Evolutionary conservation across 345 rosid species (phyloP), one percentile per base, ranked within the genome.

Genomic region (Diplotaxis tenuifolia): DNA sequence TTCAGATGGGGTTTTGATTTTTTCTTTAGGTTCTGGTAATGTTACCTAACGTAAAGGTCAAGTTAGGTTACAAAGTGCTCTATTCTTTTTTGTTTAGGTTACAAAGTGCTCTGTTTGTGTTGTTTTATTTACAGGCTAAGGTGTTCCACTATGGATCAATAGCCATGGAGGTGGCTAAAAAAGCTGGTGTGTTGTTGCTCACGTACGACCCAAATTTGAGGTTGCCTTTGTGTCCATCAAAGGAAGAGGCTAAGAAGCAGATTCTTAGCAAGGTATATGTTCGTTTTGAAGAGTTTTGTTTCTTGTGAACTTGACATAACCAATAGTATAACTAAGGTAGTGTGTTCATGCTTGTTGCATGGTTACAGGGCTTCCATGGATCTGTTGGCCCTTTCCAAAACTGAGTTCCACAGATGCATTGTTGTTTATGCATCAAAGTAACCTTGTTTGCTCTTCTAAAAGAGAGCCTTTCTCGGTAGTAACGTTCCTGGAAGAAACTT

Each of bases 361-460:
- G 19, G 15, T 47, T 47, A 47, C 20, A 47, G 53, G 4, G 53
- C 53, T 47, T 47, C 53, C 53, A 21, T 47, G 54, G 54, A 47
- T 47, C 54, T 47, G 54, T 47, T 47, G 54, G 16, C 16, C 54
- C 21, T 47, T 54, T 15, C 31, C 23, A 66, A 64, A 67, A 31
- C 78, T 31, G 8, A 59, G 42, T 61, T 67, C 6, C 34, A 28
- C 32, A 14, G 16, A 55, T 45, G 0, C 9, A 1, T 29, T 58
- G 11, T 49, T 49, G 28, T 45, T 57, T 9, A 64, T 64, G 5
- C 14, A 9, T 56, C 75, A n/a, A n/a, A n/a, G n/a, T 85, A 84
- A 93, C 96, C 98, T 93, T 84, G 89, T 79, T 50, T 90, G 60
- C 78, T 92, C 96, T 71, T 90, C 98, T 9, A 79, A 80, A 5